These are phyloP conservation scores for Pichia kluyveri DNA, from an alignment of 805 yeast genomes.

Conservation along the genomic window DNA sequence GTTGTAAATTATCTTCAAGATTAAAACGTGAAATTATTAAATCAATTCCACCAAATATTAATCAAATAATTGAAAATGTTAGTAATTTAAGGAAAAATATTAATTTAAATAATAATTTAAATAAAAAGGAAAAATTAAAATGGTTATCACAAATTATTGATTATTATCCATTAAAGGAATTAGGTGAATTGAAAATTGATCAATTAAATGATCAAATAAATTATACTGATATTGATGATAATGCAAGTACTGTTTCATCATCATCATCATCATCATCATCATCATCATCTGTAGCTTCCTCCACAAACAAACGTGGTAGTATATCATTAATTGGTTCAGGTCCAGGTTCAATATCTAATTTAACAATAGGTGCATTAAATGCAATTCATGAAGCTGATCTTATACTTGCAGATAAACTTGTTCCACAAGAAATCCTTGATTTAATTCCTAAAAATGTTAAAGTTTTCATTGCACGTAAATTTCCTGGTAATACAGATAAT, in stretches of 20 bases:
- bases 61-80: conserved; percentile 55
- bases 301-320: conserved; percentile 38
- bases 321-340: conserved; percentile 90
- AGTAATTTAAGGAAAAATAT: conserved; percentile 48
- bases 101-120: conserved; percentile 32
- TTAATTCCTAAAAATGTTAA: conserved; percentile 71
- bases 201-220: conserved; percentile 35
- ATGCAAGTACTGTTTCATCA: not conserved
- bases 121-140: conserved; percentile 49
- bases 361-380: conserved; percentile 78
- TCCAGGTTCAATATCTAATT: conserved; percentile 77
- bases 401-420: conserved; percentile 83
- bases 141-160: conserved; percentile 90
- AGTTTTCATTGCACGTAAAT: conserved; percentile 80
- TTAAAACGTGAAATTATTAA: conserved; percentile 65
- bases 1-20: conserved; percentile 78
- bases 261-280: too few relatives aligned
- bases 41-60: conserved; percentile 61
- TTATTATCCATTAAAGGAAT: conserved; percentile 67
- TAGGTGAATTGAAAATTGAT: conserved; percentile 51
- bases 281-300: too few relatives aligned
- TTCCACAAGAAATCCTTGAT: conserved; percentile 79
- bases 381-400: conserved; percentile 78
- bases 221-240: not conserved
- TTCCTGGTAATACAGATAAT: conserved; percentile 92